Evolutionary conservation across 495 filamentous ascomycete genomes (phyloP).

Genomic region (Cercophora scortea): DNA sequence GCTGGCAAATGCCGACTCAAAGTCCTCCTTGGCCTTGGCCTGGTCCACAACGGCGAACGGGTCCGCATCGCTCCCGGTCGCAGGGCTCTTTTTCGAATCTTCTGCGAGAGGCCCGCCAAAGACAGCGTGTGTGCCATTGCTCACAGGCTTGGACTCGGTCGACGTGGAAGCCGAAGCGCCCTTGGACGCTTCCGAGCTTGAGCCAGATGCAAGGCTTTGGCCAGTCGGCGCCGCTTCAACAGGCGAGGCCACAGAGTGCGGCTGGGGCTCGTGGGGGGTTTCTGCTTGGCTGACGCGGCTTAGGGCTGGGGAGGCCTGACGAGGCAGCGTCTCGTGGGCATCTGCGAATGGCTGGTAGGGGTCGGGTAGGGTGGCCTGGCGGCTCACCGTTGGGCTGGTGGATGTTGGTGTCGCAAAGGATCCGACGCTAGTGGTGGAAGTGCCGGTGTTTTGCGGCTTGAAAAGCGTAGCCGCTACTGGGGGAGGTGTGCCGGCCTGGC

Average conservation of each 20-base stretch:
- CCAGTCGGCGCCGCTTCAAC: conserved; percentile 24
- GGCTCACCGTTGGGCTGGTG: conserved; percentile 47
- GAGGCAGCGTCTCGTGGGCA: conserved; percentile 60
- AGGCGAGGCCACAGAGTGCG: conserved; percentile 26
- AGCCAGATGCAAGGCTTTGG: conserved; percentile 26
- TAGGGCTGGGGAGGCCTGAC: conserved; percentile 71
- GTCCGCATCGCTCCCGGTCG: conserved; percentile 23
- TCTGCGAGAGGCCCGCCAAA: conserved; percentile 9
- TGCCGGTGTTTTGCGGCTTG: conserved; percentile 49
- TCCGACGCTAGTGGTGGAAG: conserved; percentile 41
- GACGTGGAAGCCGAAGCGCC: conserved; percentile 12
- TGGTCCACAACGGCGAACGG: conserved; percentile 49
- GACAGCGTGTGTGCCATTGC: conserved; percentile 2
- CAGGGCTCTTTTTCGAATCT: conserved; percentile 9
- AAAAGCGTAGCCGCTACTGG: conserved; percentile 59
- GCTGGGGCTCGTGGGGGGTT: conserved; percentile 46
- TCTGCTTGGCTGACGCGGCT: conserved; percentile 67
- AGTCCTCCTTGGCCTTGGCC: conserved; percentile 63
- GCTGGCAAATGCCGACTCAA: conserved; percentile 64
- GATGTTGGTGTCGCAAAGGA: conserved; percentile 47
- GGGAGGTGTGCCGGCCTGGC: conserved; percentile 34
- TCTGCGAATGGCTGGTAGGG: conserved; percentile 60
- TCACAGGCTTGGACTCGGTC: conserved; percentile 11
- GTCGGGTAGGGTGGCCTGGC: conserved; percentile 41
- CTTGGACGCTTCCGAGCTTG: conserved; percentile 20